Evolutionary conservation across 352 stramenopile genomes (phyloP).

Genomic region (Globisporangium spiculum): DNA sequence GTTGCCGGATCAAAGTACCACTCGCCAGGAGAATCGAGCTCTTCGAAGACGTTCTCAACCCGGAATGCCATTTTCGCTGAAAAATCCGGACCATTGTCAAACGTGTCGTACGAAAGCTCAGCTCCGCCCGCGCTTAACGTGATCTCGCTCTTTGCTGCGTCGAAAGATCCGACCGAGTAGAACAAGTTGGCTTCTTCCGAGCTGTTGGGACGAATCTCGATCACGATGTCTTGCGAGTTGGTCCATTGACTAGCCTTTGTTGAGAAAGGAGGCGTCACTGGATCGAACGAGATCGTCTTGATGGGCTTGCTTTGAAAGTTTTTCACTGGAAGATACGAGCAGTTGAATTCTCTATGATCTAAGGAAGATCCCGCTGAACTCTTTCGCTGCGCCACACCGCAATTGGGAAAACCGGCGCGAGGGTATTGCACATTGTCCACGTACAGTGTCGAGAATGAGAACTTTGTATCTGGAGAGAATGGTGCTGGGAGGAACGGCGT

Average conservation of each 20-base stretch:
- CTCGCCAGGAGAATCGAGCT: conserved; percentile 58
- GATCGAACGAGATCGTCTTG: conserved; percentile 31
- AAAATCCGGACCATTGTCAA: conserved; percentile 27
- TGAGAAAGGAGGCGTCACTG: conserved; percentile 35
- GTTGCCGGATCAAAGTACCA: conserved; percentile 64
- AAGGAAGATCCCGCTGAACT: not conserved
- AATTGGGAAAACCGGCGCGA: conserved; percentile 60
- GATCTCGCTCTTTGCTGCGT: conserved; percentile 24
- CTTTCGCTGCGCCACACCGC: conserved; percentile 18
- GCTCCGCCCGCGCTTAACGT: conserved; percentile 45
- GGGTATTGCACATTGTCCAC: conserved; percentile 43
- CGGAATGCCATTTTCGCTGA: conserved; percentile 30
- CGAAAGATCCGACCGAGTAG: conserved; percentile 35
- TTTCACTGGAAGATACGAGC: conserved; percentile 28
- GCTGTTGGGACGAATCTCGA: conserved; percentile 37
- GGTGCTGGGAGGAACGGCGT: conserved; percentile 37
- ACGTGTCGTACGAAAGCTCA: conserved; percentile 44
- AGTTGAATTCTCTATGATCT: conserved; percentile 29
- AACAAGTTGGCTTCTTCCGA: conserved; percentile 34
- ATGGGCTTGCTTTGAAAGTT: conserved; percentile 4
- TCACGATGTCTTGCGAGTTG: conserved; percentile 12
- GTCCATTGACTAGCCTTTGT: conserved; percentile 40
- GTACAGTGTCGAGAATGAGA: conserved; percentile 48
- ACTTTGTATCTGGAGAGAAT: conserved; percentile 28
- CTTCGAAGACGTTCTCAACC: conserved; percentile 62